Base-by-base conservation (phyloP, 1,139 yeast species). In the Suhomyces kunorum region DNA sequence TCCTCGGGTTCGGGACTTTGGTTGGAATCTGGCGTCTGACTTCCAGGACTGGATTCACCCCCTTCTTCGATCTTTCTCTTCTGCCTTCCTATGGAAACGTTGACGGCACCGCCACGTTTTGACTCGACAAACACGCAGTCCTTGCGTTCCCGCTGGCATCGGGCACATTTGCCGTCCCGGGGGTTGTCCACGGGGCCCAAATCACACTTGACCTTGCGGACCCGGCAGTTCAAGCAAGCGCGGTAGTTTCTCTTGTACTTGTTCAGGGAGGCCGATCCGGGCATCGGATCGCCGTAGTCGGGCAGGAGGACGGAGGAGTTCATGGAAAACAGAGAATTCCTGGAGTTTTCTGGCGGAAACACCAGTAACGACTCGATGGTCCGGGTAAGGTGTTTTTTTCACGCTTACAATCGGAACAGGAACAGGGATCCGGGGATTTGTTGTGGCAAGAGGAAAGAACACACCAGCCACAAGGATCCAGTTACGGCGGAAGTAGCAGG, bases 161-260 rank as follows among this genome's bases (percentile, higher is more conserved):
- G 66, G 3, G 81, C 83, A 71, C 98, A 90, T 14, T 94, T 94
- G 6, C 95, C 95, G 7, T 80, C 81, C 38, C 74, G 71, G 0
- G 96, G 96, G 42, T 73, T 74, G 43, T 82, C 84, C 9, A 81
- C 79, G 4, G 83, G 80, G 2, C 95, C 96, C 48, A 88, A 63
- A 54, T 87, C 95, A 64, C 97, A 89, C 55, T 83, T 82, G 34
- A 87, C 87, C 55, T 89, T 89, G 27, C 95, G 76, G 8, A 81
- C 77, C 11, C 96, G 74, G 59, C 97, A 89, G 61, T 82, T 86
- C 38, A 85, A 64, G 55, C 97, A 89, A 0, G 97, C 97, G 45
- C 80, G 75, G 60, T 86, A 89, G 49, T 83, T 82, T 45, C 97
- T 63, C 49, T 31, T 31, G 27, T 31, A 31, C 20, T 31, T 31